Conservation (phyloP, 208 protist species). For the Leishmania martiniquensis region DNA sequence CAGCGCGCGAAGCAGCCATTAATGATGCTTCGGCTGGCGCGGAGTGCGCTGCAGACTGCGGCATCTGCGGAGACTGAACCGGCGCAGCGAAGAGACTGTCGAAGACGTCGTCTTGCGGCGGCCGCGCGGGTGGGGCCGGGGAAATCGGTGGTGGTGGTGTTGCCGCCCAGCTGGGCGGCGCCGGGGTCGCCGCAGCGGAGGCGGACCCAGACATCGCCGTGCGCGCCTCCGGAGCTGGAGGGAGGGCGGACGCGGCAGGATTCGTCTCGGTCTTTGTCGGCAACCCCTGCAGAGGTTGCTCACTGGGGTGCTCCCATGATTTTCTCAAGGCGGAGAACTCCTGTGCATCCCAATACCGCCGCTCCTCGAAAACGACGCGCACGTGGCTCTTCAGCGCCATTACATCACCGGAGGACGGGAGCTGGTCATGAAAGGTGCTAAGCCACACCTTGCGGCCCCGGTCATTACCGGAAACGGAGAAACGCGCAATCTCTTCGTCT, state of each 20-base stretch:
- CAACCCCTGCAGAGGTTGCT: slow-evolving; percentile 8
- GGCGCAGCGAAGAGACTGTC: slow-evolving; percentile 56
- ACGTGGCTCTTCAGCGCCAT: slow-evolving; percentile 49
- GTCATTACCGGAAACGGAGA: slow-evolving; percentile 71
- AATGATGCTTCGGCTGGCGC: background rate
- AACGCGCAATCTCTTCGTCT: slow-evolving; percentile 63
- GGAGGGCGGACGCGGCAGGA: background rate
- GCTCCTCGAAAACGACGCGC: slow-evolving; percentile 32
- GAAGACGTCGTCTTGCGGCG: slow-evolving; percentile 42
- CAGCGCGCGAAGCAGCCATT: background rate
- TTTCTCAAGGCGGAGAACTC: slow-evolving; percentile 43
- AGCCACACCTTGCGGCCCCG: slow-evolving; percentile 65
- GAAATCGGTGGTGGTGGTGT: background rate
- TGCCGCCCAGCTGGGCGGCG: background rate
- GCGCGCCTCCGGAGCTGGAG: background rate
- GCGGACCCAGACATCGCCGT: background rate
- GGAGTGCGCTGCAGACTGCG: slow-evolving; percentile 5
- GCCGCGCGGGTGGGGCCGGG: slow-evolving; percentile 1
- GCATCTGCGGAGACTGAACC: slow-evolving; percentile 13
- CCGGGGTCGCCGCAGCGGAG: slow-evolving; percentile 9
- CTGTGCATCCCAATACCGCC: slow-evolving; percentile 36
- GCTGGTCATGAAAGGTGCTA: slow-evolving; percentile 36
- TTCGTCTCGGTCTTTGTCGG: background rate
- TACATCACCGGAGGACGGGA: slow-evolving; percentile 53
- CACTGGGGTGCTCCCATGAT: slow-evolving; percentile 26